Base-by-base conservation (phyloP, 129 eudicot species). In the Chrysanthemum makinoi region DNA sequence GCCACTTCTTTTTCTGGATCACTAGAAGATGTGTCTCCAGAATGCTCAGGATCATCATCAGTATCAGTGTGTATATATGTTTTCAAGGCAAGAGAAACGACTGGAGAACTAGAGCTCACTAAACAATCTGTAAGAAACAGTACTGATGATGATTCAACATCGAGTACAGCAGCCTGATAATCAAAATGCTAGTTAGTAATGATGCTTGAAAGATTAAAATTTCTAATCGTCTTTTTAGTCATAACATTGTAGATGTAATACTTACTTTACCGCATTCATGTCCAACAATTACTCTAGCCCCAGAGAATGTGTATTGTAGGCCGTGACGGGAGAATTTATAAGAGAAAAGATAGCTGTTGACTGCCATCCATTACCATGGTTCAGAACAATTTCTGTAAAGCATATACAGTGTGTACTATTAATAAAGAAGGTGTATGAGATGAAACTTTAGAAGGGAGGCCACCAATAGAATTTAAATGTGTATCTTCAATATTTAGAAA, bases 151-250 rank as follows among this genome's bases (percentile, higher is more conserved):
- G 96, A 86, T 67, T 68, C 58, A 55, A 81, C 81, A 66, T 90
- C 88, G 66, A 95, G 86, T 83, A 90, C 80, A 13, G 91, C 95
- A 74, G 83, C 89, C 99, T 95, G 90, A 75, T 63, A 86, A 52
- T 66, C 18, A 72, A 59, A 65, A 61, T 28, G 60, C 16, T 62
- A 60, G 75, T 77, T 66, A 51, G 18, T 18, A 58, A 55, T 48
- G 24, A 65, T 30, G 62, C 58, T 61, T 74, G 65, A 30, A 48
- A 12, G 19, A 13, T 18, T 68, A 28, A 9, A 66, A 30, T 1
- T 69, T 51, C 43, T 18, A 51, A 22, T 30, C 39, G 5, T 47
- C 28, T 20, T 30, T 10, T 51, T 54, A 57, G 58, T 2, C 24
- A 24, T 2, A 50, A 20, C 8, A 15, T 13, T 24, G 33, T 55